phyloP scores from a whole-genome alignment of 345 rosid genomes.

The Pistacia integerrima region DNA sequence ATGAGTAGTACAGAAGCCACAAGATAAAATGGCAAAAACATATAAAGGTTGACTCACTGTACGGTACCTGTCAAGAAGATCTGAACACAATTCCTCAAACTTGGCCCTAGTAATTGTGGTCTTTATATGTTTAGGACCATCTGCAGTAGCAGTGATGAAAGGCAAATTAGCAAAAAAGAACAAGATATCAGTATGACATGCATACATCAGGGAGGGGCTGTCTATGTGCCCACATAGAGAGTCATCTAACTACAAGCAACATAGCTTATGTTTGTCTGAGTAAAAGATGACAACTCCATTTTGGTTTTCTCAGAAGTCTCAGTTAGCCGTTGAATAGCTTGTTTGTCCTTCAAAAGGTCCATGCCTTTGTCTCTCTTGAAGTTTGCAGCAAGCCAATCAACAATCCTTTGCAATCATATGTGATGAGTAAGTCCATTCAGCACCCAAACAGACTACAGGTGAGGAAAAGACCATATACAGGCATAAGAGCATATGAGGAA shows the following conservation, averaged over 20 bases:
- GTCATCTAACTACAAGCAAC: background rate
- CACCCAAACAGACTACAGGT: background rate
- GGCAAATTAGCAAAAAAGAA: constrained; percentile 61
- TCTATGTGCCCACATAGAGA: background rate
- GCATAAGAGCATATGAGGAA: background rate
- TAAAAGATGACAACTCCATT: constrained; percentile 91
- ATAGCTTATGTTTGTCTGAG: constrained; percentile 87
- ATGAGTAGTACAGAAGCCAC: background rate
- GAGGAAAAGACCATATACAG: too few species aligned
- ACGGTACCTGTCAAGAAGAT: constrained; percentile 37
- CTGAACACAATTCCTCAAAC: constrained; percentile 60
- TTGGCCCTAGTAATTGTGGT: constrained; percentile 58
- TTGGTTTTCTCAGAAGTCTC: constrained; percentile 97
- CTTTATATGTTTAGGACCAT: constrained; percentile 87
- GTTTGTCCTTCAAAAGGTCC: constrained; percentile 94
- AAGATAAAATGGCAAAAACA: background rate
- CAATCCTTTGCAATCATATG: constrained; percentile 65
- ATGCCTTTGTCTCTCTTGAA: constrained; percentile 94
- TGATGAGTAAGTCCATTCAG: background rate
- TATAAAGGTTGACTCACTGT: background rate
- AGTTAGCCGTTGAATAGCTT: constrained; percentile 93
- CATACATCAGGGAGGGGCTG: background rate
- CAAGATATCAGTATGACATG: background rate
- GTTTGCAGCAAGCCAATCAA: constrained; percentile 83
- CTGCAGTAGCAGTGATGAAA: constrained; percentile 96